These are phyloP conservation scores for Cicer cuneatum DNA, from an alignment of 306 rosid genomes.

Conservation along the genomic window DNA sequence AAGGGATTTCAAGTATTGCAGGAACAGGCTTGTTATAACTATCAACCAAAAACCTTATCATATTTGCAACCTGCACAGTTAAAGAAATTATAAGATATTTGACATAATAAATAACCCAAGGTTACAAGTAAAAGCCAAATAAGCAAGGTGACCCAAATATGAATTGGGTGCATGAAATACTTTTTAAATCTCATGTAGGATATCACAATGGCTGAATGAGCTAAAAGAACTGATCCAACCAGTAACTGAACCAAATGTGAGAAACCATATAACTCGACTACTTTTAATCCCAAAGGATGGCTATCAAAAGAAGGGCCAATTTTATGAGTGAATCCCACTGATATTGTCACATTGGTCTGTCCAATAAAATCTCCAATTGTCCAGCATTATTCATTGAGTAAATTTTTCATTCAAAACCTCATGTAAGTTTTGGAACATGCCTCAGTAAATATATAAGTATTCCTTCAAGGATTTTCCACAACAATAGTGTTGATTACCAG, in stretches of 20 bases:
- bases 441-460: constrained; percentile 7
- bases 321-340: constrained; percentile 11
- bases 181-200: constrained; percentile 18
- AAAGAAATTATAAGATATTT: constrained; percentile 21
- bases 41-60: constrained; percentile 91
- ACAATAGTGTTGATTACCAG: constrained; percentile 17
- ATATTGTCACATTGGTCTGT: constrained; percentile 22
- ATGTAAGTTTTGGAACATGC: constrained; percentile 16
- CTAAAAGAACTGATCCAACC: constrained; percentile 19
- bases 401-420: constrained; percentile 25
- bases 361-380: constrained; percentile 16
- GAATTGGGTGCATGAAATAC: constrained; percentile 7
- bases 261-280: constrained; percentile 25
- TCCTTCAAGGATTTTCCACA: constrained; percentile 15
- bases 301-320: not conserved
- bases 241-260: constrained; percentile 14
- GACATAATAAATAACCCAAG: not conserved
- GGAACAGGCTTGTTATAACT: constrained; percentile 93
- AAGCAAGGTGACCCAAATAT: constrained; percentile 1
- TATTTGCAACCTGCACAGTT: constrained; percentile 82
- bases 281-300: constrained; percentile 32
- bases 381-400: constrained; percentile 21
- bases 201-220: not conserved
- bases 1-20: constrained; percentile 92
- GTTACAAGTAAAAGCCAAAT: constrained; percentile 20